phyloP scores from a whole-genome alignment of 257 asterid genomes.

The Datura wrightii region DNA sequence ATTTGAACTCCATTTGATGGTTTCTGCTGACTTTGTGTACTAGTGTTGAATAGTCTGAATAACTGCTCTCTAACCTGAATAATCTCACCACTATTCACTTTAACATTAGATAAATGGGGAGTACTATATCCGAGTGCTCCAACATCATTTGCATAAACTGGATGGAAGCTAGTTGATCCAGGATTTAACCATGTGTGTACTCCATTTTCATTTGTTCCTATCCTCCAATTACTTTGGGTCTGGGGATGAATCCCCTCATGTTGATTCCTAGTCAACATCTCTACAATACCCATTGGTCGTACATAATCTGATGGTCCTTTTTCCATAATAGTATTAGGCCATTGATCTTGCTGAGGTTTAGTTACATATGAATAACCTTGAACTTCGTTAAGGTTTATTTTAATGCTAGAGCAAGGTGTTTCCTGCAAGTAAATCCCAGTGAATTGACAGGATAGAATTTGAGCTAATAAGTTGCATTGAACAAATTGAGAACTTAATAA shows the following conservation, averaged over 20 bases:
- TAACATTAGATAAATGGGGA: neutral
- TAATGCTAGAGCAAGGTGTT: neutral
- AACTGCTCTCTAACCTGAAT: conserved; percentile 37
- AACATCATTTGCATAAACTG: conserved; percentile 35
- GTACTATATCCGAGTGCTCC: neutral
- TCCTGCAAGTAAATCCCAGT: conserved; percentile 54
- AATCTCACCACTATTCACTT: conserved; percentile 31
- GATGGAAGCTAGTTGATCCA: conserved; percentile 35
- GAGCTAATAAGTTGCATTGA: too few species aligned
- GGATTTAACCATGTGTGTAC: neutral
- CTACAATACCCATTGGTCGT: neutral
- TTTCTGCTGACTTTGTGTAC: conserved; percentile 45
- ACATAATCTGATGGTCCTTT: neutral
- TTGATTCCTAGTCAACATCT: neutral
- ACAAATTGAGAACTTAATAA: neutral
- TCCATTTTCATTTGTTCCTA: too few species aligned
- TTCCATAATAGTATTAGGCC: neutral
- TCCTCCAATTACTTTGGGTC: neutral
- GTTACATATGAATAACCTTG: conserved; percentile 38
- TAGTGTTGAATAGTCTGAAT: conserved; percentile 41
- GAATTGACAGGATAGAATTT: neutral
- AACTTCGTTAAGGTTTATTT: neutral
- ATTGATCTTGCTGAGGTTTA: neutral
- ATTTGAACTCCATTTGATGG: conserved; percentile 37
- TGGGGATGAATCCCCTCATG: conserved; percentile 34